Evolutionary conservation across 2,329 filamentous ascomycete genomes (phyloP).

Genomic region (Leptodontidium sp.): DNA sequence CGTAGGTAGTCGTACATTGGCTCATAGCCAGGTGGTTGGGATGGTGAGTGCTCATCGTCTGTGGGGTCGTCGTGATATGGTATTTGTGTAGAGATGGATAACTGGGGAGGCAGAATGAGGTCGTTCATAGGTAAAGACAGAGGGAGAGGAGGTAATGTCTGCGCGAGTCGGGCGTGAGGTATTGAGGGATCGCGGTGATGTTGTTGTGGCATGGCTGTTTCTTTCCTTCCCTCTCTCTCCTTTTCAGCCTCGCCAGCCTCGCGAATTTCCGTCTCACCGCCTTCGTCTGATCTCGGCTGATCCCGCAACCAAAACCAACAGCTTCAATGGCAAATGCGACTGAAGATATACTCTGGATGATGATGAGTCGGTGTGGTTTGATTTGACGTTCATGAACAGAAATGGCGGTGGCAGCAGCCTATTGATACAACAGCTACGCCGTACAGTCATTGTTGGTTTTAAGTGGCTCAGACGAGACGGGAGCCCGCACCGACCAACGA

Average conservation of each 20-base stretch:
- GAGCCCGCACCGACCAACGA: slow-evolving; percentile 19
- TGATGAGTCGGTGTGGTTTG: no score
- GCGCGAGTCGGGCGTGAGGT: slow-evolving; percentile 35
- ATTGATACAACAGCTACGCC: slow-evolving; percentile 27
- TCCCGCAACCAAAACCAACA: not conserved
- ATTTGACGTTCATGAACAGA: not conserved
- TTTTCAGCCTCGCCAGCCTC: slow-evolving; percentile 28
- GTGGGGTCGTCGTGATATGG: slow-evolving; percentile 42
- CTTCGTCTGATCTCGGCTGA: slow-evolving; percentile 1
- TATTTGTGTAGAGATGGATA: slow-evolving; percentile 24
- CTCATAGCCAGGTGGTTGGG: slow-evolving; percentile 41
- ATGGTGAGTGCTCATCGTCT: slow-evolving; percentile 24
- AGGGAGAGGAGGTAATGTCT: slow-evolving; percentile 40
- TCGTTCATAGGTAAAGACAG: slow-evolving; percentile 28
- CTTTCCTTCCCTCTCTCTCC: slow-evolving; percentile 4
- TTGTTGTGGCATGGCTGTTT: slow-evolving; percentile 8
- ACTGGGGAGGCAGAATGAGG: slow-evolving; percentile 18
- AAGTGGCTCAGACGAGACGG: slow-evolving; percentile 26
- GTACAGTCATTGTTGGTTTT: slow-evolving; percentile 12
- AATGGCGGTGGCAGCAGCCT: slow-evolving; percentile 24
- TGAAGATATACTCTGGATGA: not conserved
- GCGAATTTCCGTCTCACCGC: slow-evolving; percentile 9
- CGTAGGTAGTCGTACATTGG: slow-evolving; percentile 46
- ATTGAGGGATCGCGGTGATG: slow-evolving; percentile 25
- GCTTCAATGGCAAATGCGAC: slow-evolving; percentile 8